Evolutionary conservation across 83 land plant genomes (phyloP).

Genomic region (Picea engelmannii): DNA sequence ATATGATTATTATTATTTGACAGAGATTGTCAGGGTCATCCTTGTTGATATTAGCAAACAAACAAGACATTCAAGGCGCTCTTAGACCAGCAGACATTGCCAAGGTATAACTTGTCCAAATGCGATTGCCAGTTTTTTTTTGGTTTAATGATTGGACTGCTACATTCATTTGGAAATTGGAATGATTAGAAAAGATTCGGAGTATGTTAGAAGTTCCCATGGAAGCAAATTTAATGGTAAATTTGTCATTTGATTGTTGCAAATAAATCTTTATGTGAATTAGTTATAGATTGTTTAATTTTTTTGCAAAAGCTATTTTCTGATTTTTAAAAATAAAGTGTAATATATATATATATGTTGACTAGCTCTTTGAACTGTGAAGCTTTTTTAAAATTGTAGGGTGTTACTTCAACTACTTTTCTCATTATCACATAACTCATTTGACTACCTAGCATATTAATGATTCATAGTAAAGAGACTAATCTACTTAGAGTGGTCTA

Average conservation of each 20-base stretch:
- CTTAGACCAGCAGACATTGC: slow-evolving; percentile 87
- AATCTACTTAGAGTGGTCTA: not conserved
- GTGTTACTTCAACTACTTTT: no score
- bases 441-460: not conserved
- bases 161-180: not conserved
- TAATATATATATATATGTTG: not conserved
- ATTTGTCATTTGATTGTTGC: not conserved
- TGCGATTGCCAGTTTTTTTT: not conserved
- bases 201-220: not conserved
- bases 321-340: not conserved
- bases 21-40: slow-evolving; percentile 97
- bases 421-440: not conserved
- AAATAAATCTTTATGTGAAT: not conserved
- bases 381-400: not conserved
- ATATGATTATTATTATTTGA: slow-evolving; percentile 10
- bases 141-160: not conserved
- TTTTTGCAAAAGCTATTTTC: not conserved
- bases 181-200: not conserved
- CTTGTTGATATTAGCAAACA: slow-evolving; percentile 86
- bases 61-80: slow-evolving; percentile 95
- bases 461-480: not conserved
- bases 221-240: not conserved
- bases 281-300: not conserved
- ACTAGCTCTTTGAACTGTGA: not conserved
- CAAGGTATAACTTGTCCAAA: slow-evolving; percentile 43